phyloP scores from a whole-genome alignment of 2,329 filamentous ascomycete species.

The Coleophoma crateriformis region DNA sequence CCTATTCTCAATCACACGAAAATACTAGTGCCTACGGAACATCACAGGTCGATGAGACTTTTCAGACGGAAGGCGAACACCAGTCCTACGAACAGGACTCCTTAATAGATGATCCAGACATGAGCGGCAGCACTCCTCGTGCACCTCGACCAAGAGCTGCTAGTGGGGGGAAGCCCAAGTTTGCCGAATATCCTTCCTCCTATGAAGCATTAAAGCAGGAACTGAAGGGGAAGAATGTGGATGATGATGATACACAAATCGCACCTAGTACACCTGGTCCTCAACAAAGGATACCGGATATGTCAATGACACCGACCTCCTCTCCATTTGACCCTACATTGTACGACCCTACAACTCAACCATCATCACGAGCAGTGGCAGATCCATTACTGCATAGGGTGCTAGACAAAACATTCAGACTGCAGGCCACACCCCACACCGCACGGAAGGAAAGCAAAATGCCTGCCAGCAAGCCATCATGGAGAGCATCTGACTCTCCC shows the following conservation, averaged over 20 bases:
- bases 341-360: constrained; percentile 28
- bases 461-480: constrained; percentile 24
- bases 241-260: constrained; percentile 34
- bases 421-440: constrained; percentile 84
- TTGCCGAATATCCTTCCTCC: constrained; percentile 67
- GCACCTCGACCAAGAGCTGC: constrained; percentile 44
- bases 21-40: constrained; percentile 28
- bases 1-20: constrained; percentile 27
- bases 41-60: constrained; percentile 32
- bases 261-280: constrained; percentile 26
- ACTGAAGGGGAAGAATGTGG: constrained; percentile 39
- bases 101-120: constrained; percentile 56
- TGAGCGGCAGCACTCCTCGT: constrained; percentile 65
- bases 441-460: constrained; percentile 33
- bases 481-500: constrained; percentile 23
- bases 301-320: constrained; percentile 58
- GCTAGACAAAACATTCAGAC: constrained; percentile 91
- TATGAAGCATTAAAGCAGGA: constrained; percentile 71
- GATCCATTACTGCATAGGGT: constrained; percentile 85
- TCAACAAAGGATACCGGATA: constrained; percentile 48
- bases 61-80: constrained; percentile 14
- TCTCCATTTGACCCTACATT: constrained; percentile 47
- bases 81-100: constrained; percentile 43
- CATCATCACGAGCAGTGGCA: constrained; percentile 32
- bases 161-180: constrained; percentile 36